Base-by-base conservation (phyloP, 148 eudicot genomes). In the Diospyros lotus region DNA sequence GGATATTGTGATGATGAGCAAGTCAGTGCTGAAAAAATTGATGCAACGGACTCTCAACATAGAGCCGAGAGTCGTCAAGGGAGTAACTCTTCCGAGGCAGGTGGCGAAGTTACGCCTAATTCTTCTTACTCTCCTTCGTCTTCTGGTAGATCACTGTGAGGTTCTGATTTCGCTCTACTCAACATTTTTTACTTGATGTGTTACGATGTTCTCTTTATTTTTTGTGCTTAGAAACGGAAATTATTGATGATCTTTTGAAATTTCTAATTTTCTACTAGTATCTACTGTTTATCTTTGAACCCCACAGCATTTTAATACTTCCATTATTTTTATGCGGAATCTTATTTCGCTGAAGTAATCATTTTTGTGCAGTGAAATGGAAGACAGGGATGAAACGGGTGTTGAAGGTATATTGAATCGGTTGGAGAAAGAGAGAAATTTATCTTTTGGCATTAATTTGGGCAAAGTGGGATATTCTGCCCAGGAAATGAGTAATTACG, bases 351-450 rank as follows among this genome's bases (percentile, higher is more conserved):
- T 9, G 58, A 12, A 14, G 59, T 42, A 11, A 40, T 74, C 18
- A 58, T 11, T 51, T 68, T 51, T 81, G 13, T 60, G 45, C 84
- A 90, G 93, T 69, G 93, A 84, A 70, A 12, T 51, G 50, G 77
- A 46, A 50, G 62, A 65, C 68, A 87, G 86, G 43, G 82, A 82
- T 51, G 82, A 85, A 40, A 68, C 72, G 11, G 98, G 93, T 77
- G 81, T 93, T 69, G 85, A 87, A 64, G 98, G 96, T 69, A 93
- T 90, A 80, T 77, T 90, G 78, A 82, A 68, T 73, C 83, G 98
- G 71, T 84, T 93, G 73, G 93, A 87, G 84, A 87, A 80, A 78
- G 84, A 90, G 69, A 86, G 98, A 76, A 81, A 79, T 69, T 61
- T 77, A 74, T 86, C 80, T 65, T 75, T 90, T 61, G 90, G 93